These are phyloP conservation scores for Cruciata laevipes DNA, from an alignment of 257 asterid species.

Conservation along the genomic window DNA sequence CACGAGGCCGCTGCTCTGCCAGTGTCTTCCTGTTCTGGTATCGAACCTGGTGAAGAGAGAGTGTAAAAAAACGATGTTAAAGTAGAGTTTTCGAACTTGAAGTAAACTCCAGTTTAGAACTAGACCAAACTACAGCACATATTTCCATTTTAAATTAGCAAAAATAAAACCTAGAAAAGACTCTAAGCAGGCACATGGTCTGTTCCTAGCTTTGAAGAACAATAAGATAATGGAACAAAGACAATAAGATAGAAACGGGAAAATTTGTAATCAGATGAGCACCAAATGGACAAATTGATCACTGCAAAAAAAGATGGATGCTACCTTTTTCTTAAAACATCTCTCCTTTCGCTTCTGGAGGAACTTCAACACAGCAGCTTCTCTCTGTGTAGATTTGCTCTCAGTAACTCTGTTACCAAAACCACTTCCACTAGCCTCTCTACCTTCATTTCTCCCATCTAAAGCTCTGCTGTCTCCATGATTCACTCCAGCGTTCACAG, in stretches of 20 bases:
- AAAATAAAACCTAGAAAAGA: not conserved
- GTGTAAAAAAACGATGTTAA: not conserved
- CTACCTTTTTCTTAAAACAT: constrained; percentile 69
- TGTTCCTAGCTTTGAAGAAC: not conserved
- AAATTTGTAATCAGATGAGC: not conserved
- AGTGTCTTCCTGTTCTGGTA: constrained; percentile 53
- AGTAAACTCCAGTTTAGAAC: not conserved
- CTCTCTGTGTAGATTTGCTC: constrained; percentile 46
- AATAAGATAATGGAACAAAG: not conserved
- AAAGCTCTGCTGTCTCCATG: constrained; percentile 53
- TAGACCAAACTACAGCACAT: not conserved
- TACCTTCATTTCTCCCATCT: constrained; percentile 53
- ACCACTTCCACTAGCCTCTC: constrained; percentile 41
- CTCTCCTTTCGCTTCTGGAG: constrained; percentile 67
- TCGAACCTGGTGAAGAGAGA: constrained; percentile 31
- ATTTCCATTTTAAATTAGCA: not conserved
- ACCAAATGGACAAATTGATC: not conserved
- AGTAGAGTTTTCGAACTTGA: not conserved
- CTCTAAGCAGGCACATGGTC: not conserved
- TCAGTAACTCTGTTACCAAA: constrained; percentile 45
- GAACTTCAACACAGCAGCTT: constrained; percentile 68
- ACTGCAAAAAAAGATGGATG: not conserved
- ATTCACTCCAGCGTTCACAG: constrained; percentile 31
- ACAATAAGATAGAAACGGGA: not conserved
- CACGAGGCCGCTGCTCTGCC: constrained; percentile 62